Base-by-base conservation (phyloP, 2,329 filamentous ascomycete genomes). In the Penicillium sp. region DNA sequence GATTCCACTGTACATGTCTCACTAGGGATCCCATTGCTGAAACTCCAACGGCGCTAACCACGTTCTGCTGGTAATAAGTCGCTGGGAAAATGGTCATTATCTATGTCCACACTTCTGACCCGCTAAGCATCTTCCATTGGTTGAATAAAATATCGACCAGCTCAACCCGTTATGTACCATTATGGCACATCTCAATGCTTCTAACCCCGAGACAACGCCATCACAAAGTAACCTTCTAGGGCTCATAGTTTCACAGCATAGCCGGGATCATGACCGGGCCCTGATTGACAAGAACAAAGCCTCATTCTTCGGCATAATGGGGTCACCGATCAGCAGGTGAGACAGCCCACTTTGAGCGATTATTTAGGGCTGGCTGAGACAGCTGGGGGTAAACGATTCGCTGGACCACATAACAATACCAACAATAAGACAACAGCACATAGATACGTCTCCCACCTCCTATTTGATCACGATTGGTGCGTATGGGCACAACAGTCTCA, bases 311-410 rank as follows among this genome's bases (percentile, higher is more conserved):
- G 18, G 7, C 14, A 38, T 45, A 9, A 29, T 30, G 27, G 27
- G 36, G 38, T 30, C 41, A 32, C 39, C 27, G 40, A 40, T 39
- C 39, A 47, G 13, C 14, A 40, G 34, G 29, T 60, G 58, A 61
- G 55, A 61, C 59, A 58, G 18, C 23, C 18, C 34, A 45, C 29
- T 8, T 35, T 10, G 18, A 23, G 23, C 35, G 29, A 48, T 2
- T 41, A 32, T 48, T 47, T 53, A 27, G 13, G 45, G 44, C 40
- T 36, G 29, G 35, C 38, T 11, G 32, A 36, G 16, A 36, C 23
- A 50, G 26, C 19, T 14, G 8, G 30, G 4, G 18, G 9, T 19
- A 18, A 49, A 5, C 4, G 14, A 7, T 13, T 13, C 8, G 16
- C 6, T n/a, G 9, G 7, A 16, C 14, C 9, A 8, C 16, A 10